phyloP scores from a whole-genome alignment of 2,329 filamentous ascomycete species.

The Fusarium verrucosum region DNA sequence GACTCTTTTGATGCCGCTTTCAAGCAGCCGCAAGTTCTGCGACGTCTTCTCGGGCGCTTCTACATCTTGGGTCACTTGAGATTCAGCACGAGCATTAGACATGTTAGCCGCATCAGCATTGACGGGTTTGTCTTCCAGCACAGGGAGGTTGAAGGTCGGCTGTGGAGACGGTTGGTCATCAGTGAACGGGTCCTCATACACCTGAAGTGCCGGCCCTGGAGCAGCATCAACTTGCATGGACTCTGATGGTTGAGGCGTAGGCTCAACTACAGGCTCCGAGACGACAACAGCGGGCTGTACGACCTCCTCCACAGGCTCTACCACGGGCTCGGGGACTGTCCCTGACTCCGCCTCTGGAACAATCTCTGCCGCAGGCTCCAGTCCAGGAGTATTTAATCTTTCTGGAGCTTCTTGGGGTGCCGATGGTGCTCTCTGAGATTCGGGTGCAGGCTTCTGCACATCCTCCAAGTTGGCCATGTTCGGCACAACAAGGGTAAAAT shows the following conservation, averaged over 20 bases:
- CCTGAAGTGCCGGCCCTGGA: slow-evolving; percentile 54
- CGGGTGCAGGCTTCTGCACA: slow-evolving; percentile 41
- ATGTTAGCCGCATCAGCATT: slow-evolving; percentile 62
- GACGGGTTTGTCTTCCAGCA: slow-evolving; percentile 68
- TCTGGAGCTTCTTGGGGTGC: slow-evolving; percentile 18
- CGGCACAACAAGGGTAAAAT: slow-evolving; percentile 63
- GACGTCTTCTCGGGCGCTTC: slow-evolving; percentile 60
- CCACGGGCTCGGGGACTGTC: not conserved
- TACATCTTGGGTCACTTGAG: slow-evolving; percentile 32
- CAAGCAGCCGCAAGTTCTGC: slow-evolving; percentile 70
- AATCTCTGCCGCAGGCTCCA: slow-evolving; percentile 17
- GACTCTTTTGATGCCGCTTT: slow-evolving; percentile 79
- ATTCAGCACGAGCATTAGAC: slow-evolving; percentile 40
- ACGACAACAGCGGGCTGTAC: not conserved
- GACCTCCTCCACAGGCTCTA: slow-evolving; percentile 36
- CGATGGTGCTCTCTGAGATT: slow-evolving; percentile 22
- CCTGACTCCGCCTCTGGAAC: slow-evolving; percentile 2
- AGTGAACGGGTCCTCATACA: slow-evolving; percentile 71
- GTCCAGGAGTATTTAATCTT: slow-evolving; percentile 17
- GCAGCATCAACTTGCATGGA: slow-evolving; percentile 10
- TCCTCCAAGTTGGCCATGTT: slow-evolving; percentile 52
- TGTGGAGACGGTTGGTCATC: slow-evolving; percentile 58
- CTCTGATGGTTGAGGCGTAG: slow-evolving; percentile 6
- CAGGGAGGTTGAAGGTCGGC: slow-evolving; percentile 57
- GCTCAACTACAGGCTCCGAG: slow-evolving; percentile 21